Conservation (phyloP, 2,329 filamentous ascomycete species). For the Fusarium napiforme region DNA sequence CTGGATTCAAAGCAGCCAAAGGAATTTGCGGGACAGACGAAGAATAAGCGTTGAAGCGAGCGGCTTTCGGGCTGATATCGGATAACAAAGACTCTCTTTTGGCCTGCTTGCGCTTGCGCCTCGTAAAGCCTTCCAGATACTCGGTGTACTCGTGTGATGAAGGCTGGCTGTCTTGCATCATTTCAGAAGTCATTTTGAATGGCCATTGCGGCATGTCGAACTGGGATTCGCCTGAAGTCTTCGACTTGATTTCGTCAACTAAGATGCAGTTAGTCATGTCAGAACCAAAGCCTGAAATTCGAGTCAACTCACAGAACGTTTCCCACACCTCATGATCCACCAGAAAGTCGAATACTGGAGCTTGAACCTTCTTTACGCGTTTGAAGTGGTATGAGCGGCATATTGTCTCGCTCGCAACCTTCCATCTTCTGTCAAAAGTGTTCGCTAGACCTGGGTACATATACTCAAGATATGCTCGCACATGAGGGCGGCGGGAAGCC, state of each 20-base stretch:
- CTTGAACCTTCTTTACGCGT: not conserved
- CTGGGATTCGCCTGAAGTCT: no score
- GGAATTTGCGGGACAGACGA: not conserved
- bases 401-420: rapidly evolving
- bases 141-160: not conserved
- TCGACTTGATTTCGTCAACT: not conserved
- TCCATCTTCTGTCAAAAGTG: rapidly evolving
- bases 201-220: not conserved
- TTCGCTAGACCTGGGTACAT: not conserved
- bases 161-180: not conserved
- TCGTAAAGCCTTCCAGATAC: rapidly evolving
- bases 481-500: not conserved
- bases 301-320: not conserved
- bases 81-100: not conserved
- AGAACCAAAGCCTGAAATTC: not conserved
- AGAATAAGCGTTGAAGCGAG: not conserved
- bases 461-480: not conserved
- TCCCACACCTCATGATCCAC: not conserved
- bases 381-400: rapidly evolving
- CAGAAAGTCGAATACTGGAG: not conserved
- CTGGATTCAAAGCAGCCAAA: not conserved
- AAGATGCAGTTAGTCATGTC: not conserved
- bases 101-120: no score
- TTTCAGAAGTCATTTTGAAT: not conserved
- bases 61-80: not conserved